These are phyloP conservation scores for Elsinoe necatrix DNA, from an alignment of 2,329 filamentous ascomycete species.

Conservation along the genomic window DNA sequence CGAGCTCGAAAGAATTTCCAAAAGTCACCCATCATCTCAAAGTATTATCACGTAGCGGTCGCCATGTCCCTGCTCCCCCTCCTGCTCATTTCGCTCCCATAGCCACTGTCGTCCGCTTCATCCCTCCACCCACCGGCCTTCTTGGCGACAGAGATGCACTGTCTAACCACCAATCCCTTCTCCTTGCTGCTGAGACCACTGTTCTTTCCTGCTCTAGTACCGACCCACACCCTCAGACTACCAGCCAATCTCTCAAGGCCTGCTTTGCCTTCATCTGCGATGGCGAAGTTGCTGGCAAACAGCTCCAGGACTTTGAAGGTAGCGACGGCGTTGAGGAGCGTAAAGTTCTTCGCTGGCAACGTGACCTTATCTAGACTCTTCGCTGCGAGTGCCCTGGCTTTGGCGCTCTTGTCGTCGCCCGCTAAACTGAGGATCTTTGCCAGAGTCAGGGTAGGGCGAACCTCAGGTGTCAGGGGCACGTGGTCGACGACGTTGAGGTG, in stretches of 20 bases:
- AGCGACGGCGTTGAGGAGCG: slow-evolving; percentile 40
- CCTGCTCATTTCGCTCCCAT: slow-evolving; percentile 22
- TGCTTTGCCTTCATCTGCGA: slow-evolving; percentile 28
- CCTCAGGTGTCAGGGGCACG: slow-evolving; percentile 49
- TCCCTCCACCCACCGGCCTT: slow-evolving; percentile 34
- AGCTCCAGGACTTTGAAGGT: slow-evolving; percentile 34
- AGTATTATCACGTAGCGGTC: background rate
- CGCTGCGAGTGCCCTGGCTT: slow-evolving; percentile 33
- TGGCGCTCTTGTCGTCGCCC: slow-evolving; percentile 18
- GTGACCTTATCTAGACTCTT: slow-evolving; percentile 34
- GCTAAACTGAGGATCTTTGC: slow-evolving; percentile 49
- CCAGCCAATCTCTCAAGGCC: slow-evolving; percentile 39
- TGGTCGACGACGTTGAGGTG: slow-evolving; percentile 44
- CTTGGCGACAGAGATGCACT: slow-evolving; percentile 37
- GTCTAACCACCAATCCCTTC: slow-evolving; percentile 32
- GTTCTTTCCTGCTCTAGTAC: slow-evolving; percentile 34
- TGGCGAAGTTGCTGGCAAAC: slow-evolving; percentile 29
- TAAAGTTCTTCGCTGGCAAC: slow-evolving; percentile 33
- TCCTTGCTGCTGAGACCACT: slow-evolving; percentile 34
- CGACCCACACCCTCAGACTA: slow-evolving; percentile 40
- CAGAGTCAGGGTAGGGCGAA: slow-evolving; percentile 49
- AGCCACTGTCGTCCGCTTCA: slow-evolving; percentile 26
- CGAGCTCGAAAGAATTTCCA: background rate
- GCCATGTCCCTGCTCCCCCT: background rate
- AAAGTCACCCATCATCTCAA: too few species aligned